Conservation (phyloP, 345 rosid species). For the Eucalyptus leucophloia region DNA sequence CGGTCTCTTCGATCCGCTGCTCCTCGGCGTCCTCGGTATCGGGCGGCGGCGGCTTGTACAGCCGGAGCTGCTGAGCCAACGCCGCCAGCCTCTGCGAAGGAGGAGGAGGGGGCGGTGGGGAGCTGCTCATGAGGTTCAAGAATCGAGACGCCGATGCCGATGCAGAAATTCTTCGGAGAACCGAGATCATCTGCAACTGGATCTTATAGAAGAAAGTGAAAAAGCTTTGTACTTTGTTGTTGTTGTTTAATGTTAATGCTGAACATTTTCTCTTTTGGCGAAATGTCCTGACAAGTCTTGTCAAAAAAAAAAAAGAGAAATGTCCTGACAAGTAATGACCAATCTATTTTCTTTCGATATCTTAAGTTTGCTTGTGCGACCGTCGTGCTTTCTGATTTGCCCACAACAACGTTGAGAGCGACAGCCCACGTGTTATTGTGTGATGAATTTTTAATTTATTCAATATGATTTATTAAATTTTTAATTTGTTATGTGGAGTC, state of each 20-base stretch:
- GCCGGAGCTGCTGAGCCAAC: conserved; percentile 66
- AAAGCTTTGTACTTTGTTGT: not conserved
- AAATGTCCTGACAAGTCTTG: too few relatives aligned
- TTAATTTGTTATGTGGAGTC: fast-evolving
- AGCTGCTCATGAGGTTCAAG: not conserved
- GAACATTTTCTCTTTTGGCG: not conserved
- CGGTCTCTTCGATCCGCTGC: not conserved
- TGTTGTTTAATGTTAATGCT: not conserved
- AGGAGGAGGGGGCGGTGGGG: not conserved
- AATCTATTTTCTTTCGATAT: too few relatives aligned
- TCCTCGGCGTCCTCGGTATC: not conserved
- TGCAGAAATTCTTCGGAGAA: conserved; percentile 18
- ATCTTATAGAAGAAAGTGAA: not conserved
- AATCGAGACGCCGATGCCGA: not conserved
- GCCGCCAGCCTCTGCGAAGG: conserved; percentile 28
- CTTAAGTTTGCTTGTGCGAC: not conserved
- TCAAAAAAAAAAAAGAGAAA: too few relatives aligned
- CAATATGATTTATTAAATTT: fast-evolving
- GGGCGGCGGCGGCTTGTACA: conserved; percentile 57
- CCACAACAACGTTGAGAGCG: not conserved
- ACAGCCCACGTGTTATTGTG: fast-evolving
- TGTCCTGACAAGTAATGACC: too few relatives aligned
- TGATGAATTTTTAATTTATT: not conserved
- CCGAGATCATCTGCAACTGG: conserved; percentile 10
- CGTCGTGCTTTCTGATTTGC: not conserved